Evolutionary conservation across 169 alveolate species (phyloP).

Genomic region (Cryptosporidium bovis): DNA sequence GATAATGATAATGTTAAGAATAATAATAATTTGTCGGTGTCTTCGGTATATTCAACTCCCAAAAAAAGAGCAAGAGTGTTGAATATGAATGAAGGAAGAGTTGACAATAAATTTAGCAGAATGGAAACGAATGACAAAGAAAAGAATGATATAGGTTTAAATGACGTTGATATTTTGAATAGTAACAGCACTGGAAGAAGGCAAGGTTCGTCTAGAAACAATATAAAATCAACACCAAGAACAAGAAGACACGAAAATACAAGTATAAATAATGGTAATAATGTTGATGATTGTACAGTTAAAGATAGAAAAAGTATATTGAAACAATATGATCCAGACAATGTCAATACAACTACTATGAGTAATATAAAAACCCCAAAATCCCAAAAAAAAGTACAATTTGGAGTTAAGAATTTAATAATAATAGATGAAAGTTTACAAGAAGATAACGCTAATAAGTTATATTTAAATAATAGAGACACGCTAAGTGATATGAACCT

Average conservation of each 20-base stretch:
- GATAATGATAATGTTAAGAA: too few relatives aligned
- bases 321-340: slow-evolving; percentile 63
- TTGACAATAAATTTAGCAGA: not conserved
- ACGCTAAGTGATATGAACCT: not conserved
- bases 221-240: slow-evolving; percentile 20
- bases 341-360: slow-evolving; percentile 41
- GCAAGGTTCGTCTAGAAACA: slow-evolving; percentile 27
- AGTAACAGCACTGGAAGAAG: not conserved
- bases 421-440: slow-evolving; percentile 44
- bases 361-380: slow-evolving; percentile 55
- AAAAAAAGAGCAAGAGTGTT: slow-evolving; percentile 9
- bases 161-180: not conserved
- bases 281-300: slow-evolving; percentile 15
- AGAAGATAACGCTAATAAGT: slow-evolving; percentile 7
- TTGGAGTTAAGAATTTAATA: slow-evolving; percentile 47
- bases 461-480: not conserved
- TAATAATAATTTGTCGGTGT: not conserved
- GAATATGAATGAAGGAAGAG: not conserved
- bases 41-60: slow-evolving; percentile 36
- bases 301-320: slow-evolving; percentile 70
- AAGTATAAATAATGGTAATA: not conserved
- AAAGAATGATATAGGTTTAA: not conserved
- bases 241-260: not conserved
- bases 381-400: slow-evolving; percentile 69
- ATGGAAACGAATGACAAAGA: not conserved